These are phyloP conservation scores for Paxillus ammoniavirescens DNA, from an alignment of 768 basidiomycete species.

Conservation along the genomic window DNA sequence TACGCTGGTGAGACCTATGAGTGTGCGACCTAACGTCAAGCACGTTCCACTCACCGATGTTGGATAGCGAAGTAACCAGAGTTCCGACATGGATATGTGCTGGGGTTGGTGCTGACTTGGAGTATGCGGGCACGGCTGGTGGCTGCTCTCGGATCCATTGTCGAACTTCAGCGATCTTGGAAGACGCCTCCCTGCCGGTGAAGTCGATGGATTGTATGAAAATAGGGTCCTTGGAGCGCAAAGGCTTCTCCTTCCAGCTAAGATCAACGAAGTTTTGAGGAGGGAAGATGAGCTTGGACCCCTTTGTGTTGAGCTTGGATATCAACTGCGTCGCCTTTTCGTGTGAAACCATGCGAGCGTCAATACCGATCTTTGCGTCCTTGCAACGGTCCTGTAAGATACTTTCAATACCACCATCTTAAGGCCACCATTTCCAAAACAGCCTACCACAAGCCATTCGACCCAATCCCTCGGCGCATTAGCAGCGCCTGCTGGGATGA, in stretches of 20 bases:
- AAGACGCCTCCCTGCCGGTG: slow-evolving; percentile 59
- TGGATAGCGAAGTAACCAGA: slow-evolving; percentile 66
- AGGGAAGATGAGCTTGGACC: slow-evolving; percentile 74
- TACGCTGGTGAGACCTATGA: slow-evolving; percentile 54
- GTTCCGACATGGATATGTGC: slow-evolving; percentile 65
- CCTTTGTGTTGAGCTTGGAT: slow-evolving; percentile 48
- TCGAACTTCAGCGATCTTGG: slow-evolving; percentile 71
- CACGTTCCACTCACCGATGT: slow-evolving; percentile 52
- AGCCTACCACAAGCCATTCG: slow-evolving; percentile 68
- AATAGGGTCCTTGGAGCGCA: slow-evolving; percentile 60
- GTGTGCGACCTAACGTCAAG: background rate
- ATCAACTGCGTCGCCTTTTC: slow-evolving; percentile 64
- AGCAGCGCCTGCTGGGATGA: slow-evolving; percentile 55
- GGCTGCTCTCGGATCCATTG: slow-evolving; percentile 66
- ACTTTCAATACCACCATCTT: slow-evolving; percentile 1
- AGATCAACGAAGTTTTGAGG: slow-evolving; percentile 83
- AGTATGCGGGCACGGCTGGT: slow-evolving; percentile 58
- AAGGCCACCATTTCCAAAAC: slow-evolving; percentile 1
- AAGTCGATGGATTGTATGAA: slow-evolving; percentile 73
- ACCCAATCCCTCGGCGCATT: slow-evolving; percentile 71
- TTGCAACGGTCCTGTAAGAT: slow-evolving; percentile 36
- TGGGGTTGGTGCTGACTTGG: slow-evolving; percentile 57
- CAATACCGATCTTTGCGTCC: slow-evolving; percentile 68
- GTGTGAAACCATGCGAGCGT: slow-evolving; percentile 80
- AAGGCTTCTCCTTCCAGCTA: slow-evolving; percentile 76